Percentiles rank a stretch among this genome's conserved stretches.
Evolutionary conservation across 225 moss, liverwort and hornwort genomes (phyloP).

Genomic region (Antitrichia curtipendula): DNA sequence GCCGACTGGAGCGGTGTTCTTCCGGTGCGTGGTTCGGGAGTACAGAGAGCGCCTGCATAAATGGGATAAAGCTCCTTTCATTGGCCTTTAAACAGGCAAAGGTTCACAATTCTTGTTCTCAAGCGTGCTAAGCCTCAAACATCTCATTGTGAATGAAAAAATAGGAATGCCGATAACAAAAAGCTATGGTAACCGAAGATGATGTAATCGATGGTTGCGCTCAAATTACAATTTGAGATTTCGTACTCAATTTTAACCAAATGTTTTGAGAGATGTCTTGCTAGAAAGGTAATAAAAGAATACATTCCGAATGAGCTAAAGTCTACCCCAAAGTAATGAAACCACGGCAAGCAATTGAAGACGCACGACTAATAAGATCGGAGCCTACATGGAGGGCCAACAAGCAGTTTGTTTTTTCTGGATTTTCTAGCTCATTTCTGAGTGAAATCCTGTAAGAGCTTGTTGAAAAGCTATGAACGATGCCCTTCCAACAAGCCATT

Average conservation of each 20-base stretch:
- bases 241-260: neutral
- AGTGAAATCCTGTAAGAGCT: neutral
- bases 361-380: neutral
- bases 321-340: neutral
- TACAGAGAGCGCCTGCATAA: conserved; percentile 15
- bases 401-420: neutral
- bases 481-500: neutral
- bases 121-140: neutral
- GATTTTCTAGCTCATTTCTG: neutral
- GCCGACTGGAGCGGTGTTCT: conserved; percentile 28
- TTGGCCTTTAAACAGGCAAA: neutral
- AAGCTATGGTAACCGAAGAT: neutral
- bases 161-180: neutral
- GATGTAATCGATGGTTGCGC: neutral
- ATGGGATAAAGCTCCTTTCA: neutral
- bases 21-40: neutral
- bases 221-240: neutral
- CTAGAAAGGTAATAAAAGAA: neutral
- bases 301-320: neutral
- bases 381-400: neutral
- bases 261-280: neutral
- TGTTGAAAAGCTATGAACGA: neutral
- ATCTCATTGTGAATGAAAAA: neutral
- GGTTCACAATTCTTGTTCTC: neutral
- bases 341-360: neutral